Conservation (phyloP, 2,329 filamentous ascomycete genomes). For the Talaromyces rugulosus region DNA sequence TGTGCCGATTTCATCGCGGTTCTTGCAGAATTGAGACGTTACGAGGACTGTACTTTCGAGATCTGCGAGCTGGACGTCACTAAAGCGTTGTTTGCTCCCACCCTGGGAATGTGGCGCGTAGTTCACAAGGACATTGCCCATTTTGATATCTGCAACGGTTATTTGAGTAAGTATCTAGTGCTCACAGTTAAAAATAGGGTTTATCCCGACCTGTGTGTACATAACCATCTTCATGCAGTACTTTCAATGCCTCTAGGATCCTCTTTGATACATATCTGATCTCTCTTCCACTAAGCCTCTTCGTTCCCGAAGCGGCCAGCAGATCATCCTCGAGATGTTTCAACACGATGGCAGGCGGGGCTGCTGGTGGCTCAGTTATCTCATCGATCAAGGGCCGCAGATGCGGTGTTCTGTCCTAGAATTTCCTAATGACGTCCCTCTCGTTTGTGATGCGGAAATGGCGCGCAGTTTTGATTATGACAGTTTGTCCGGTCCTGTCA, state of each 20-base stretch:
- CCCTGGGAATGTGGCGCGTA: slow-evolving; percentile 9
- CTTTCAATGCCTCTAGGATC: slow-evolving; percentile 14
- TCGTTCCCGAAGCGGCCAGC: slow-evolving; percentile 4
- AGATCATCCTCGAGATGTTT: slow-evolving; percentile 18
- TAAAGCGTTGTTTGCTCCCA: slow-evolving; percentile 12
- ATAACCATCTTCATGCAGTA: slow-evolving; percentile 17
- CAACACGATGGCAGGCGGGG: slow-evolving; percentile 17
- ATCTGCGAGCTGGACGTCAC: slow-evolving; percentile 18
- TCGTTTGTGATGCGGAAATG: slow-evolving; percentile 11
- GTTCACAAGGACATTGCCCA: slow-evolving; percentile 20
- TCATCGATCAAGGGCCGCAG: slow-evolving; percentile 11
- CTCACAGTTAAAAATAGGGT: neutral
- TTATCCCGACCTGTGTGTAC: slow-evolving; percentile 16
- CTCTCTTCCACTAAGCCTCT: slow-evolving; percentile 15
- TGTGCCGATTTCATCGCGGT: slow-evolving; percentile 15
- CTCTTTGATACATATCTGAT: slow-evolving; percentile 17
- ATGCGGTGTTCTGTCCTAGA: slow-evolving; percentile 10
- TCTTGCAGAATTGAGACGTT: slow-evolving; percentile 10
- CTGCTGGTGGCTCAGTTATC: slow-evolving; percentile 6
- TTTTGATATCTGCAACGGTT: slow-evolving; percentile 17
- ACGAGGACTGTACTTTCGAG: slow-evolving; percentile 15
- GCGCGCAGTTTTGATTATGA: slow-evolving; percentile 11
- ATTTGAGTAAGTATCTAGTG: slow-evolving; percentile 1
- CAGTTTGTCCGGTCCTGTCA: slow-evolving; percentile 1
- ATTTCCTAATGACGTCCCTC: slow-evolving; percentile 7